Evolutionary conservation across 2,329 filamentous ascomycete species (phyloP), one percentile per base, ranked within the genome.

Genomic region (Whalleya microplaca): DNA sequence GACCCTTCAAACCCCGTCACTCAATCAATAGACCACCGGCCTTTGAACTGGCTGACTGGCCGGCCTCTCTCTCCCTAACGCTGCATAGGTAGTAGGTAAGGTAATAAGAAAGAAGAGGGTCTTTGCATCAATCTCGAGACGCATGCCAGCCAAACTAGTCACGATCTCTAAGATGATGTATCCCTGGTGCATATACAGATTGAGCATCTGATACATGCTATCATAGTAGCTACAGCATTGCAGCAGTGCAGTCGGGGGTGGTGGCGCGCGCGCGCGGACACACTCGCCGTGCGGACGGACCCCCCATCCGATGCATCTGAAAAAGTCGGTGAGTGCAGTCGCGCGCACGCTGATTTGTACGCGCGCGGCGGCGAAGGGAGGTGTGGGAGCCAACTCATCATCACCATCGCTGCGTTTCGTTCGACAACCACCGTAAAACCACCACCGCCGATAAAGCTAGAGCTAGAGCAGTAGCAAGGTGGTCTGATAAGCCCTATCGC

Each of bases 301-400:
- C 3, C 27, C 32, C 14, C 14, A 37, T 37, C 32, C 20, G 48
- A 14, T 58, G 57, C 54, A 56, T 58, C 19, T 44, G 16, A 21
- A 63, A 63, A 63, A 63, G 60, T 63, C 60, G 60, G 60, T 63
- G 60, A 63, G 51, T 40, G 32, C 29, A 41, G 29, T 27, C 23
- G 4, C 47, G 56, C 53, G 55, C 48, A 42, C 37, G 55, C 60
- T 63, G 60, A 63, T 63, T 63, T 61, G 60, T 52, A 50, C 57
- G 58, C 54, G 49, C n/a, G 48, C 55, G 57, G 55, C 58, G 60
- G 61, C 32, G 47, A 58, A 60, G 47, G n/a, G 60, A 58, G 60
- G 60, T 63, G 60, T 37, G 60, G 58, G 61, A 57, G 60, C 60
- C 60, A 63, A 63, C 60, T 61, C 60, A 63, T 63, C 58, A 57